Conservation (phyloP, 805 yeast genomes). For the Ogataea trehaloabstinens region DNA sequence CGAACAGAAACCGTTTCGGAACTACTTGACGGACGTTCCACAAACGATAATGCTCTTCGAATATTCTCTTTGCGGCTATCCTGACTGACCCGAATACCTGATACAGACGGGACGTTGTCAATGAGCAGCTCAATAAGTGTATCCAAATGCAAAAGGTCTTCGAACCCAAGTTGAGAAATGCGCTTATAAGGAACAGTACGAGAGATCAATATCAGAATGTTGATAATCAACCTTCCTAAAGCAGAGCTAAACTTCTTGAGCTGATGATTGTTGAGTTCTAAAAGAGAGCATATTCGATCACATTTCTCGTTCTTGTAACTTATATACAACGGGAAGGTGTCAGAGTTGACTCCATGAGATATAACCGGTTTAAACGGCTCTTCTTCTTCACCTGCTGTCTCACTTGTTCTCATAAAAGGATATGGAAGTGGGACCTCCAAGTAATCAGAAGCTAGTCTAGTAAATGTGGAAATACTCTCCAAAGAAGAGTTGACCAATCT, state of each 20-base stretch:
- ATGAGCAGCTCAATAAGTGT: constrained; percentile 9
- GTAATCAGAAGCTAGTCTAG: constrained; percentile 15
- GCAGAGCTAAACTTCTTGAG: constrained; percentile 17
- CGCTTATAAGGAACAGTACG: constrained; percentile 3
- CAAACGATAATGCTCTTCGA: not conserved
- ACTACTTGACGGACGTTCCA: not conserved
- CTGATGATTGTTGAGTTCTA: constrained; percentile 18
- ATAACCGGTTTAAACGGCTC: constrained; percentile 11
- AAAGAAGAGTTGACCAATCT: constrained; percentile 23
- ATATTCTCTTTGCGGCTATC: not conserved
- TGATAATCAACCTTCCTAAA: constrained; percentile 19
- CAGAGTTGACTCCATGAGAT: constrained; percentile 4
- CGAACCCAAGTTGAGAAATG: constrained; percentile 8
- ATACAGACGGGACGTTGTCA: constrained; percentile 2
- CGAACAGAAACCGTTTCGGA: not conserved
- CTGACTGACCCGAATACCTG: not conserved
- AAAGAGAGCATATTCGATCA: constrained; percentile 8
- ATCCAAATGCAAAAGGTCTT: constrained; percentile 20
- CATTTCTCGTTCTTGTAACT: constrained; percentile 6
- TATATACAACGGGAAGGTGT: constrained; percentile 8
- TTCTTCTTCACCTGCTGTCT: not conserved
- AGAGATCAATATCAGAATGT: constrained; percentile 15
- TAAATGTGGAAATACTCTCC: constrained; percentile 17
- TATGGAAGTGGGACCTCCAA: constrained; percentile 22
- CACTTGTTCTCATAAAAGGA: constrained; percentile 7